Evolutionary conservation across 208 protist species (phyloP).

Genomic region (Borovskyia barvae): DNA sequence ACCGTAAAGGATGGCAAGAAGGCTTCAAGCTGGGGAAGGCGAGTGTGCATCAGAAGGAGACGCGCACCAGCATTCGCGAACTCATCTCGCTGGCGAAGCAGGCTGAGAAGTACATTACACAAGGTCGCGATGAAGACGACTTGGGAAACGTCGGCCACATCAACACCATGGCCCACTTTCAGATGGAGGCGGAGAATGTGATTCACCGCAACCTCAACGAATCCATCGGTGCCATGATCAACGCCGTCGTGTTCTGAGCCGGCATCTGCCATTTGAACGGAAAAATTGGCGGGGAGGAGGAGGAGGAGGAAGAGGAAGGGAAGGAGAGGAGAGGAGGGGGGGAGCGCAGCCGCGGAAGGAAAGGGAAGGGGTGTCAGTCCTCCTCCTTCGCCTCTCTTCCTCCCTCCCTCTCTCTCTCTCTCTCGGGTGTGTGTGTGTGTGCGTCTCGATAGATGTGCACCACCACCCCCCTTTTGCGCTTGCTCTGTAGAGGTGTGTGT

Average conservation of each 20-base stretch:
- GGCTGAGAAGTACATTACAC: slow-evolving; percentile 80
- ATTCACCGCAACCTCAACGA: slow-evolving; percentile 82
- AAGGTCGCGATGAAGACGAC: slow-evolving; percentile 86
- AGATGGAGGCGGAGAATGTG: slow-evolving; percentile 70
- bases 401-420: not conserved
- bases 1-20: slow-evolving; percentile 99
- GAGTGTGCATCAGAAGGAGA: slow-evolving; percentile 60
- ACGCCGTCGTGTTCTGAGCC: slow-evolving; percentile 84
- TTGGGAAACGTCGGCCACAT: slow-evolving; percentile 79
- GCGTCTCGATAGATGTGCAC: not conserved
- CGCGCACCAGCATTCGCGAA: slow-evolving; percentile 67
- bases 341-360: too few species aligned
- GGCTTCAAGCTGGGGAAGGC: slow-evolving; percentile 91
- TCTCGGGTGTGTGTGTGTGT: not conserved
- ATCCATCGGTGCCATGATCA: slow-evolving; percentile 87
- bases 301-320: too few species aligned
- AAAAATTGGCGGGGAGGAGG: too few species aligned
- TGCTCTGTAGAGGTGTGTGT: too few species aligned
- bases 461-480: too few species aligned
- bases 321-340: too few species aligned
- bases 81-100: slow-evolving; percentile 72
- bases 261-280: too few species aligned
- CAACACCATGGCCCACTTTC: slow-evolving; percentile 80
- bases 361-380: too few species aligned
- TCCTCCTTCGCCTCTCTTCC: not conserved